Percentiles rank a stretch among this genome's conserved stretches.
Conservation (phyloP, 176 grass and related monocot species). For the Alopecurus myosuroides region DNA sequence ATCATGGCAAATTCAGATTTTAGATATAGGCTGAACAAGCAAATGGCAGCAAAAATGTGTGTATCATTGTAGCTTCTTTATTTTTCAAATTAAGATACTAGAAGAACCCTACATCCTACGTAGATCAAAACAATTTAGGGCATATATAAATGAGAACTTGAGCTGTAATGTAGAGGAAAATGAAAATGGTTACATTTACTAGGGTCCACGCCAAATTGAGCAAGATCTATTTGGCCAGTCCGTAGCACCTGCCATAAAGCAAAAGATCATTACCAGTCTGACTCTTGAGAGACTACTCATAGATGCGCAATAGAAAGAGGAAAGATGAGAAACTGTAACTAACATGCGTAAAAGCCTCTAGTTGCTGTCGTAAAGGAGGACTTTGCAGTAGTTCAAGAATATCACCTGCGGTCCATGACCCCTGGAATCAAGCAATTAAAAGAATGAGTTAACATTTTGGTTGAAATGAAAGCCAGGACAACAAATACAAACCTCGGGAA, state of each 20-base stretch:
- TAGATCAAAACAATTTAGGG: neutral
- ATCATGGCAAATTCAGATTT: neutral
- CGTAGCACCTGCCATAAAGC: conserved; percentile 64
- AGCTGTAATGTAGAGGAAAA: neutral
- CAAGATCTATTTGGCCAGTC: conserved; percentile 86
- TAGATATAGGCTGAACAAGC: neutral
- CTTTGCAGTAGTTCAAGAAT: conserved; percentile 88
- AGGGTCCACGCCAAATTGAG: conserved; percentile 88
- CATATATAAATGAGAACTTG: conserved; percentile 2
- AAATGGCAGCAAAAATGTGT: neutral
- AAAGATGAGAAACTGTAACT: conserved; percentile 5
- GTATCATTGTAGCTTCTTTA: neutral
- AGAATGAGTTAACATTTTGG: neutral
- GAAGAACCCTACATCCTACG: neutral
- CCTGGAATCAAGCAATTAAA: conserved; percentile 52
- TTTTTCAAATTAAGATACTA: neutral
- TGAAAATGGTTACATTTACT: conserved; percentile 68
- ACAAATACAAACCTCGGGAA: conserved; percentile 30
- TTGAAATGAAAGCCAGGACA: conserved; percentile 17
- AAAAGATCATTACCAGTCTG: conserved; percentile 22
- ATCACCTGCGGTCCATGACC: conserved; percentile 67
- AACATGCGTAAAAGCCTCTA: conserved; percentile 91
- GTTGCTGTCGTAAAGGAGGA: conserved; percentile 89
- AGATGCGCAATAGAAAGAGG: conserved; percentile 7
- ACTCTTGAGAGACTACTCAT: neutral